Conservation (phyloP, 2,329 filamentous ascomycete species). For the Sclerotinia glacialis region DNA sequence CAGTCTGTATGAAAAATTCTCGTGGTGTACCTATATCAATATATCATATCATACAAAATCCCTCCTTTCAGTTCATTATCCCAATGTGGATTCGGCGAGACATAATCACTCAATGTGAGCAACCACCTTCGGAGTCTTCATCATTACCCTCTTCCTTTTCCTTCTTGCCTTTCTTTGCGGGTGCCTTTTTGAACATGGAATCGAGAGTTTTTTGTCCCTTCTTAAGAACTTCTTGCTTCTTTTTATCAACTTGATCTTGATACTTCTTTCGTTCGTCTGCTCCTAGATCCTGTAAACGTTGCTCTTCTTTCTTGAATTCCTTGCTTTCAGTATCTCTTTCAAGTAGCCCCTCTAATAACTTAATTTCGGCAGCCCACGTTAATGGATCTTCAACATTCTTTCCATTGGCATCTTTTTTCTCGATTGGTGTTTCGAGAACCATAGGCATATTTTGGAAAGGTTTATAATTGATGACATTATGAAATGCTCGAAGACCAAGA, state of each 20-base stretch:
- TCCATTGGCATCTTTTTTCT: conserved; percentile 62
- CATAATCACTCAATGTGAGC: conserved; percentile 32
- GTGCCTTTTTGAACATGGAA: conserved; percentile 41
- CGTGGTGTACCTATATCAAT: neutral
- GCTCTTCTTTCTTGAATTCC: conserved; percentile 66
- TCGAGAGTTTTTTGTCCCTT: conserved; percentile 52
- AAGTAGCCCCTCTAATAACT: conserved; percentile 83
- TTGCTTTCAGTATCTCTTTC: conserved; percentile 75
- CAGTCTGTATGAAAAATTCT: too few relatives aligned
- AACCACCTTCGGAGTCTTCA: conserved; percentile 32
- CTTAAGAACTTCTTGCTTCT: conserved; percentile 67
- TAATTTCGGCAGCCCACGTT: conserved; percentile 92
- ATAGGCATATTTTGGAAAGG: conserved; percentile 78
- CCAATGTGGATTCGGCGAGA: neutral
- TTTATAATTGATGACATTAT: conserved; percentile 81
- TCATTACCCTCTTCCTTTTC: conserved; percentile 39
- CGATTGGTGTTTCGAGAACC: conserved; percentile 94
- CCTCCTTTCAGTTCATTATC: neutral
- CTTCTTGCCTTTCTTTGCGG: conserved; percentile 42
- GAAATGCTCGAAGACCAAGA: conserved; percentile 84
- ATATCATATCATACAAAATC: neutral
- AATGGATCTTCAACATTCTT: conserved; percentile 72
- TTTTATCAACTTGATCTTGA: conserved; percentile 75
- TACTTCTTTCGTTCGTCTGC: conserved; percentile 69
- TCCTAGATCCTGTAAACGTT: conserved; percentile 65